Conservation (phyloP, 805 yeast genomes). For the Teunomyces cretensis region DNA sequence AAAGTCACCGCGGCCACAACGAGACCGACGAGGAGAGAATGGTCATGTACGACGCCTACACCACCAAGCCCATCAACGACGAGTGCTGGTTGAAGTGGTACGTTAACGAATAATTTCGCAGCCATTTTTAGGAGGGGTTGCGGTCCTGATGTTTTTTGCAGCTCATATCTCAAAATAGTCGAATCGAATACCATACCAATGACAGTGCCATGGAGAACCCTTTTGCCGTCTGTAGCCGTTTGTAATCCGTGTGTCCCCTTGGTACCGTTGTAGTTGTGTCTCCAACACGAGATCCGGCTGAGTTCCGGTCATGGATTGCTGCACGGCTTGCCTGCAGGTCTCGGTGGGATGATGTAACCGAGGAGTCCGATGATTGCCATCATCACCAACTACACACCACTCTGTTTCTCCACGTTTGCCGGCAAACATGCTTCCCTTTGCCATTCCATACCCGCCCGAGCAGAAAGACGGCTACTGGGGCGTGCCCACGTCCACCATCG, state of each 20-base stretch:
- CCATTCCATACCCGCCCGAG: constrained; percentile 55
- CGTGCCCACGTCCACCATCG: constrained; percentile 86
- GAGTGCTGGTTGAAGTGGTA: constrained; percentile 52
- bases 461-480: constrained; percentile 75
- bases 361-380: background rate
- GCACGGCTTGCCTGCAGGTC: background rate
- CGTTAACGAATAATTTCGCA: constrained; percentile 6
- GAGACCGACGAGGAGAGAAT: constrained; percentile 46
- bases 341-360: constrained; percentile 1
- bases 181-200: too few relatives aligned
- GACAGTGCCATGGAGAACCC: too few relatives aligned
- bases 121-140: constrained; percentile 1
- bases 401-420: background rate
- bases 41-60: constrained; percentile 58
- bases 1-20: constrained; percentile 13
- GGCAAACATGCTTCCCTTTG: constrained; percentile 43
- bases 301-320: too few relatives aligned
- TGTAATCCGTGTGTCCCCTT: too few relatives aligned
- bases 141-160: too few relatives aligned
- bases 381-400: background rate
- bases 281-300: too few relatives aligned
- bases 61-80: constrained; percentile 51
- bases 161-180: too few relatives aligned
- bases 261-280: too few relatives aligned
- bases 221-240: too few relatives aligned